phyloP scores from a whole-genome alignment of 2,329 filamentous ascomycete species.

The Apiospora hydei region DNA sequence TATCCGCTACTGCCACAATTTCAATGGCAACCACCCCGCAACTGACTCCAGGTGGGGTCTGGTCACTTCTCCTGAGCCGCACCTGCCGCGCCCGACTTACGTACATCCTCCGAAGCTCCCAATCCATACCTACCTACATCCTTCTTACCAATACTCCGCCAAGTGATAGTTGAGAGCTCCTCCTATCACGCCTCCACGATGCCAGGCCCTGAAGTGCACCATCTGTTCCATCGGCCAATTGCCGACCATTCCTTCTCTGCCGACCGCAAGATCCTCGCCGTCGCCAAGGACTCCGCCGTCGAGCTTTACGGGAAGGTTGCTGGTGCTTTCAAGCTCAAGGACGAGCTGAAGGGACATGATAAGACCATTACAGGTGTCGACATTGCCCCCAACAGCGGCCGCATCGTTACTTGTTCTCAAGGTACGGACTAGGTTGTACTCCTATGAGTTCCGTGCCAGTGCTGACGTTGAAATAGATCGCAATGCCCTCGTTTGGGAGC shows the following conservation, averaged over 20 bases:
- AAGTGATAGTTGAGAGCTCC: constrained; percentile 96
- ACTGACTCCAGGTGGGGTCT: not conserved
- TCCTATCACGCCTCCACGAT: constrained; percentile 80
- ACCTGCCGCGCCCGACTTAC: constrained; percentile 2
- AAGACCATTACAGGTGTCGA: constrained; percentile 97
- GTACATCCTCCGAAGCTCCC: constrained; percentile 23
- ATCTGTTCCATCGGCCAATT: constrained; percentile 95
- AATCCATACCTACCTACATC: constrained; percentile 17
- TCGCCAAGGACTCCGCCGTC: constrained; percentile 87
- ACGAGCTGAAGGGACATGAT: constrained; percentile 95
- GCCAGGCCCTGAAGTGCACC: constrained; percentile 89
- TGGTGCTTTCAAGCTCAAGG: constrained; percentile 80
- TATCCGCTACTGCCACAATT: not conserved
- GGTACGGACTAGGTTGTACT: constrained; percentile 56
- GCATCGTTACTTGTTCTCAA: constrained; percentile 97
- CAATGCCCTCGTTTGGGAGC: constrained; percentile 98
- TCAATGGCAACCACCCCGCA: not conserved
- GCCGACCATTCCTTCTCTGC: constrained; percentile 98
- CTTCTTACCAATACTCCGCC: not conserved
- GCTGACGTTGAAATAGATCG: constrained; percentile 63
- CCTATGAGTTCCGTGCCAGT: constrained; percentile 1
- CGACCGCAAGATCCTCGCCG: constrained; percentile 86
- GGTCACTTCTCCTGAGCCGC: constrained; percentile 11
- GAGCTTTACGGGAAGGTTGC: constrained; percentile 84
- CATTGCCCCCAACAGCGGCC: constrained; percentile 87